phyloP scores from a whole-genome alignment of 2,329 filamentous ascomycete species.

The Neophaeococcomyces aloes region DNA sequence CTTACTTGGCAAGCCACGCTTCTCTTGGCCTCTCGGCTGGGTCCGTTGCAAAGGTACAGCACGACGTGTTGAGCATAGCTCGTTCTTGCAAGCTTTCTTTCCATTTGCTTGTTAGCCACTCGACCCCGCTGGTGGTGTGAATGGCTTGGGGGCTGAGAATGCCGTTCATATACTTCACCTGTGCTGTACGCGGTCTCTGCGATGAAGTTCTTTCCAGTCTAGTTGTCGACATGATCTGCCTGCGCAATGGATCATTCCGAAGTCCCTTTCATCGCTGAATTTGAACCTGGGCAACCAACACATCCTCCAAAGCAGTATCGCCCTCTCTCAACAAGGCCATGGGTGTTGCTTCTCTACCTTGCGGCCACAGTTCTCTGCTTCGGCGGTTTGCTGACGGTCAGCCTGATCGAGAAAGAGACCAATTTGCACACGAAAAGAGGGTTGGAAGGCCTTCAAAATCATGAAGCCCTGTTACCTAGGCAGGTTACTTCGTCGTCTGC shows the following conservation, averaged over 20 bases:
- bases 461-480: background rate
- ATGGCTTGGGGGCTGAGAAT: too few species aligned
- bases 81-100: too few species aligned
- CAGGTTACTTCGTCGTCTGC: background rate
- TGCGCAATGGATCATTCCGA: background rate
- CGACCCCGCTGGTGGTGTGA: too few species aligned
- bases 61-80: too few species aligned
- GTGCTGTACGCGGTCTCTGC: too few species aligned
- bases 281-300: background rate
- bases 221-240: too few species aligned
- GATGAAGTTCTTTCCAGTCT: too few species aligned
- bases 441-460: background rate
- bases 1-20: too few species aligned
- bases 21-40: too few species aligned
- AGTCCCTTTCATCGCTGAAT: background rate
- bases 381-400: background rate
- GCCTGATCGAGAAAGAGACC: background rate
- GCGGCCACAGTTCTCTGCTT: slow-evolving; percentile 2
- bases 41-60: too few species aligned
- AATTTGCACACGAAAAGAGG: background rate
- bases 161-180: too few species aligned
- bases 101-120: too few species aligned
- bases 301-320: slow-evolving; percentile 3
- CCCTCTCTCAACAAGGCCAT: slow-evolving; percentile 3
- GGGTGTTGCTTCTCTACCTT: slow-evolving; percentile 1